Evolutionary conservation across 306 rosid genomes (phyloP), one percentile per base, ranked within the genome.

Genomic region (Ziziphus jujuba): DNA sequence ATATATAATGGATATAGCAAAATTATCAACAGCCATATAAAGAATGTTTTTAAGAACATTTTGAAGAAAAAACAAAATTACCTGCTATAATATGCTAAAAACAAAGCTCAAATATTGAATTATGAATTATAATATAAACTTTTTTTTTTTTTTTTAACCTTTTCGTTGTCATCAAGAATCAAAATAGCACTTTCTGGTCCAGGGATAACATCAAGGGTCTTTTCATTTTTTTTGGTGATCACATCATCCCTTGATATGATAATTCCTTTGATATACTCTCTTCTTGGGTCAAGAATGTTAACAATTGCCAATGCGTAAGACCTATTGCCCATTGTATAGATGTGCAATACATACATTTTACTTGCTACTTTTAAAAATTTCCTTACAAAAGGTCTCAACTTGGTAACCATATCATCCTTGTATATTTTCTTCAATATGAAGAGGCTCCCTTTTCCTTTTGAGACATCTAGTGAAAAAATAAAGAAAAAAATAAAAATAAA

Each of bases 171-270:
- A 61, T 90, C 97, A 38, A 93, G 95, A 68, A 93, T 93, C 40
- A 93, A 66, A 71, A 83, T 92, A 31, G 89, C 89, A 72, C 92
- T 93, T 70, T 90, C 96, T 65, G 88, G 89, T 70, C 97, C 99
- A 33, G 88, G 73, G 60, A 90, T 86, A 49, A 93, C 70, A 79
- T 93, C 97, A 24, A 93, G 90, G 62, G 88, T 97, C 84, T 93
- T 90, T 65, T 90, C 90, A 85, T 86, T 89, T 81, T 33, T 88
- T 71, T 84, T 87, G 63, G 96, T n/a, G n/a, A n/a, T 86, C 59
- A 96, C 92, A 74, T 93, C 96, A 65, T 93, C 97, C 7, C 96
- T 83, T 48, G 97, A 93, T 64, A 90, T 93, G 54, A 93, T 91
- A 76, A 82, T 86, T 14, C 77, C 59, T 38, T 70, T 71, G 63